Percentiles rank a stretch among this genome's conserved stretches.
These are phyloP conservation scores for Aspergillus sojae DNA, from an alignment of 2,329 filamentous ascomycete species.

Conservation along the genomic window DNA sequence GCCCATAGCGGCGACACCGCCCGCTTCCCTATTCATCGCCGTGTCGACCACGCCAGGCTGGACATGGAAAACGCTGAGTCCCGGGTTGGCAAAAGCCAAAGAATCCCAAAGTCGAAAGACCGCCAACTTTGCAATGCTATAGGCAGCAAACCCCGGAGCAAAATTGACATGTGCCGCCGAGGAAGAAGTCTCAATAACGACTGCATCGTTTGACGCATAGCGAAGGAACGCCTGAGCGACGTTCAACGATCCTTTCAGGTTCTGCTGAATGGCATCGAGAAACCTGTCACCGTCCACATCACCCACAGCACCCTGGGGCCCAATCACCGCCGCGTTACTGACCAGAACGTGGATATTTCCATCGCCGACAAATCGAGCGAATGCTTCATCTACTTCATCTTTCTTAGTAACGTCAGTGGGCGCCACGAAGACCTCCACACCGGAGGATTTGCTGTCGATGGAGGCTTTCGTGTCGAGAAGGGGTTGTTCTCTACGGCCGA, in stretches of 20 bases:
- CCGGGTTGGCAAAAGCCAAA: slow-evolving; percentile 18
- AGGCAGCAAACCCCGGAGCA: slow-evolving; percentile 16
- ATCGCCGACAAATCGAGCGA: background rate
- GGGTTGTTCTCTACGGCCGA: slow-evolving; percentile 44
- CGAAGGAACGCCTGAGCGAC: slow-evolving; percentile 13
- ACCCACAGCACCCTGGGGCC: slow-evolving; percentile 13
- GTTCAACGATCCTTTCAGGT: slow-evolving; percentile 11
- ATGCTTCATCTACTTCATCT: slow-evolving; percentile 11
- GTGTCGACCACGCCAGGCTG: slow-evolving; percentile 21
- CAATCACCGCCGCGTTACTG: slow-evolving; percentile 14
- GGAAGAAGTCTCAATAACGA: slow-evolving; percentile 12
- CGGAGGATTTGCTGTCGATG: background rate
- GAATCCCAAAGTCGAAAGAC: slow-evolving; percentile 16
- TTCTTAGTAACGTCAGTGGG: background rate
- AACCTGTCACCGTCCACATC: slow-evolving; percentile 13
- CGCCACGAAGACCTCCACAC: background rate
- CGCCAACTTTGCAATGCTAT: slow-evolving; percentile 19
- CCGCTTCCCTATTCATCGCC: slow-evolving; percentile 21
- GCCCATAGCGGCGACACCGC: slow-evolving; percentile 14
- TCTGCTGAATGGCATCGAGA: slow-evolving; percentile 12
- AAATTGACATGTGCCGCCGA: slow-evolving; percentile 15
- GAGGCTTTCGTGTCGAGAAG: slow-evolving; percentile 18
- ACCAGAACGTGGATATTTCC: slow-evolving; percentile 16
- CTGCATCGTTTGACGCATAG: slow-evolving; percentile 10
- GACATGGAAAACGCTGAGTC: slow-evolving; percentile 20